Evolutionary conservation across 495 filamentous ascomycete genomes (phyloP), one percentile per base, ranked within the genome.

Genomic region (Aspergillus nidulans): DNA sequence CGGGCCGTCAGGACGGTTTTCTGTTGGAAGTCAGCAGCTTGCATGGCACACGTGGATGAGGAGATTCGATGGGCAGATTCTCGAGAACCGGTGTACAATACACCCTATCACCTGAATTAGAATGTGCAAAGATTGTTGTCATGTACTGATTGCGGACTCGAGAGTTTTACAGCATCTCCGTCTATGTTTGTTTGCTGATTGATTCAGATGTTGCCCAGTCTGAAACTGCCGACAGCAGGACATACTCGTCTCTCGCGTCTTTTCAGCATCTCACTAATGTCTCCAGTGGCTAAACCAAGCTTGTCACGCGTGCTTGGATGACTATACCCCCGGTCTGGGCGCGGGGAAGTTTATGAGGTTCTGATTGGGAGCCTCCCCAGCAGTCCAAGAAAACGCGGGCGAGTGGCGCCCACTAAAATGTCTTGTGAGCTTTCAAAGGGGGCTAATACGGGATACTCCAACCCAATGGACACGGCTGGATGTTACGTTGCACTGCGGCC

Each of bases 401-500:
- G 26, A 8, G 53, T 55, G 53, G 53, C 45, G 53, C 34, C 53
- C 16, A 40, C 42, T 55, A 55, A 47, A 55, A n/a, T 40, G 36
- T 42, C 53, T 49, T 47, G 44, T 26, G 53, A 49, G 45, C 44
- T 41, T 18, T 18, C 13, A 18, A 34, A 13, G 2, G 6, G 15
- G 9, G 26, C 39, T 23, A 13, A 26, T 42, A 6, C 7, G 19
- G 15, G 24, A 55, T n/a, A n/a, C 41, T 43, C 36, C 19, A n/a
- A 48, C 39, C 43, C 52, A 47, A 47, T 47, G 32, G 38, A 38
- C 28, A 25, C 32, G 25, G 40, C 26, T 40, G 32, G 19, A 38
- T 43, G 42, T 25, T 39, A 49, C 44, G 53, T 55, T 55, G 53
- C 53, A 55, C 45, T 42, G 53, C 34, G 23, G 18, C 13, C 4